Evolutionary conservation across 2,329 filamentous ascomycete species (phyloP), one percentile per base, ranked within the genome.

Genomic region (Chalaropsis ovoidea): DNA sequence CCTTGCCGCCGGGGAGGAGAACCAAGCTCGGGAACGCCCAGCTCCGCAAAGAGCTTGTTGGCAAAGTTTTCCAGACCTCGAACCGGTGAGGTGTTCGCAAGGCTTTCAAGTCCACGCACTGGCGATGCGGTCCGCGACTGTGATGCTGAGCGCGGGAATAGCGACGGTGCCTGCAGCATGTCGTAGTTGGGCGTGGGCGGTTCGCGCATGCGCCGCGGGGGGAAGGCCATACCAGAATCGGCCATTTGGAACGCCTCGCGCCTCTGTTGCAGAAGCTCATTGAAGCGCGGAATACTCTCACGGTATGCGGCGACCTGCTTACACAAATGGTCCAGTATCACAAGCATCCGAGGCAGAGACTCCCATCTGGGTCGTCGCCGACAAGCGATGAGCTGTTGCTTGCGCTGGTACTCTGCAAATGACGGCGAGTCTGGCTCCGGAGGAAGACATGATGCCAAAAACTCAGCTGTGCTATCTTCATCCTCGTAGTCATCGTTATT

Each of bases 211-310:
- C 64, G 24, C 19, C 66, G 72, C 68, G 68, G 74, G 43, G 70
- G 75, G 52, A 75, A 77, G 62, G 73, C 71, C 52, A 77, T 72
- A 35, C 80, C 78, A 6, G 77, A 71, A 69, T 84, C 81, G 1
- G 84, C 82, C 2, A 82, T 82, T 70, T 83, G 81, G 70, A 87
- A 88, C 0, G 82, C 84, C 68, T 85, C 81, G 4, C 84, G 82
- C 13, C 80, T 84, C 73, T 81, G 85, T 75, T 81, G 86, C 3
- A 91, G 76, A 1, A 91, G 78, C 45, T 88, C 84, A 63, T 90
- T 86, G 71, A 91, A 92, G 45, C 88, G 83, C 0, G 87, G 83
- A 6, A 92, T 81, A 5, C 82, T 81, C 60, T 78, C 77, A 64
- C 84, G 82, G 76, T 87, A 90, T 0, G 76, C 76, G 15, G 78